Percentiles rank a stretch among this genome's conserved stretches.
Evolutionary conservation across 2,329 filamentous ascomycete species (phyloP).

Genomic region (Scedosporium boydii): DNA sequence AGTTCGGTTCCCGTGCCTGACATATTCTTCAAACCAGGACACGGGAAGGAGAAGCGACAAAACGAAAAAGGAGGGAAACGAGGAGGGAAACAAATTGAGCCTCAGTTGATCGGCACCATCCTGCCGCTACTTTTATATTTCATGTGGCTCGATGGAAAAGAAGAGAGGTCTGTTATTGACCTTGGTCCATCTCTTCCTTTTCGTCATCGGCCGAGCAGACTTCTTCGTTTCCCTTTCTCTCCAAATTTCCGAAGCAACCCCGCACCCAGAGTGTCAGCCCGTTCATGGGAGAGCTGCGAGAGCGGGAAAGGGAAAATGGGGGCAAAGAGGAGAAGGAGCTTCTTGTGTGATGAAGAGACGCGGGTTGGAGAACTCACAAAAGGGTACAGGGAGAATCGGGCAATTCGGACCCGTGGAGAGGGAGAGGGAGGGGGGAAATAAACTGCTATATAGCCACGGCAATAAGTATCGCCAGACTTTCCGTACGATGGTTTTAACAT

Average conservation of each 20-base stretch:
- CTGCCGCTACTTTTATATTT: not conserved
- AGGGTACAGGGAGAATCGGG: not conserved
- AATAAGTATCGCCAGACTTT: slow-evolving; percentile 4
- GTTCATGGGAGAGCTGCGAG: not conserved
- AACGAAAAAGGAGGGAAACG: not conserved
- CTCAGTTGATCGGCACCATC: not conserved
- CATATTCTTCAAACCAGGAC: not conserved
- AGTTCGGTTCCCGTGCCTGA: not conserved
- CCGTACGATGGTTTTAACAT: not conserved
- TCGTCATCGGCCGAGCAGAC: not conserved
- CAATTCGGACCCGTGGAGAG: not conserved
- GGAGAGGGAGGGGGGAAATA: not conserved
- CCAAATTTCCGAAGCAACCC: not conserved
- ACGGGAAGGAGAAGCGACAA: not conserved
- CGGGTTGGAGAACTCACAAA: not conserved
- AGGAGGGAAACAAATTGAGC: not conserved
- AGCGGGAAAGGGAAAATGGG: not conserved
- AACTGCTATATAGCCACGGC: not conserved
- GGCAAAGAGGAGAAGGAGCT: not conserved
- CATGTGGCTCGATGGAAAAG: not conserved
- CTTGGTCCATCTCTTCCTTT: not conserved
- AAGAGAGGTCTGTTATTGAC: not conserved
- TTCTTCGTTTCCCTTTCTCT: not conserved
- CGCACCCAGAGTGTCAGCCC: not conserved
- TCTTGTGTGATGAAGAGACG: not conserved